Base-by-base conservation (phyloP, 768 basidiomycete species). In the Cyathus striatus region DNA sequence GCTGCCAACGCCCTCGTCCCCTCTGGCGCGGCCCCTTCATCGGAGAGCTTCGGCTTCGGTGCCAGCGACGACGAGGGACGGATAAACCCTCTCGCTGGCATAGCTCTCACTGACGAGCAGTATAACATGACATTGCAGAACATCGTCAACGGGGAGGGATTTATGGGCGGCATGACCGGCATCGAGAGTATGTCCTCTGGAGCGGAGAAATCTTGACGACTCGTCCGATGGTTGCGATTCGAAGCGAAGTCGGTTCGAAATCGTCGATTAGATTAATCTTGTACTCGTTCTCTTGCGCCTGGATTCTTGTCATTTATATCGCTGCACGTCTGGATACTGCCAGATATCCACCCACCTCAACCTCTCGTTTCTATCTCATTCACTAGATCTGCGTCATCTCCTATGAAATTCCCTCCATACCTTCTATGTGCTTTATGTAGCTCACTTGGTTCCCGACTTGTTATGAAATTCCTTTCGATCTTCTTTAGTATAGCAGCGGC, bases 41-140 rank as follows among this genome's bases (percentile, higher is more conserved):
- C 16, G 10, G n/a, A 7, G 16, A 10, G 22, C 10, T n/a, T 55
- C 54, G 49, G 42, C 44, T 54, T 55, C 26, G 53, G 52, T 24
- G 47, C 51, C 24, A 48, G 54, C 52, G 73, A 73, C 24, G 66
- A 72, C 42, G 78, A 83, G 22, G 71, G 70, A 23, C 67, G 79
- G 44, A 78, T 89, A 50, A 92, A 95, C 62, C 89, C 90, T 5
- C 72, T 96, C 32, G 86, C 84, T 13, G 86, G 82, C 14, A 86
- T 93, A 80, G 92, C 91, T 10, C 75, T 94, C 42, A 79, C 83
- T 13, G 90, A 94, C 53, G 89, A 93, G 57, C 88, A 92, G 61
- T 96, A 94, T 65, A 76, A 76, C 42, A 59, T 78, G 48, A 88
- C 94, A 44, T 60, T 94, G 50, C 80, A 83, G 59, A 83, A 78